Percentiles rank a stretch among this genome's conserved stretches.
These are phyloP conservation scores for Colletotrichum sublineola DNA, from an alignment of 2,329 filamentous ascomycete genomes.

Conservation along the genomic window DNA sequence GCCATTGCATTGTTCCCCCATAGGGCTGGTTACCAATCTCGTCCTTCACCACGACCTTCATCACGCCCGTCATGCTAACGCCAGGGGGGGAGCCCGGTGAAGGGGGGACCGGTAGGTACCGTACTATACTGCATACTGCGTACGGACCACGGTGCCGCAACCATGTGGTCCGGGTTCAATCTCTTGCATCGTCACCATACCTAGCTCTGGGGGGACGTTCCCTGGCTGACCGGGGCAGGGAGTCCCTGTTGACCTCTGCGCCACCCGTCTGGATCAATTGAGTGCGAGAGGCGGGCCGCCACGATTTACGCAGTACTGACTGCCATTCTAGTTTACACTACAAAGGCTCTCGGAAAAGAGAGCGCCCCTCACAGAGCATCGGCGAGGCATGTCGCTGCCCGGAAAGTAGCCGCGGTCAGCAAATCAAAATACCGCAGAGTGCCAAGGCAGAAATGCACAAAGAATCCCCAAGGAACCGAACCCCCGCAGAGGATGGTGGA, in stretches of 20 bases:
- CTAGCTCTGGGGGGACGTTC: constrained; percentile 19
- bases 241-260: constrained; percentile 18
- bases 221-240: constrained; percentile 9
- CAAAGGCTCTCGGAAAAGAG: background rate
- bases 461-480: background rate
- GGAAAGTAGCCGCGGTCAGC: background rate
- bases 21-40: constrained; percentile 23
- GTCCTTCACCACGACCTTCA: constrained; percentile 20
- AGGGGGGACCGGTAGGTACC: too few relatives aligned
- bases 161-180: constrained; percentile 26
- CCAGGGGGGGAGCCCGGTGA: constrained; percentile 19
- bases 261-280: constrained; percentile 33
- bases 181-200: constrained; percentile 35
- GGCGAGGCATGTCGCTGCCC: constrained; percentile 1
- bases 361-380: constrained; percentile 14
- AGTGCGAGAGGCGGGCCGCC: background rate
- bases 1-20: constrained; percentile 25
- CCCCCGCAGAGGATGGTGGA: background rate
- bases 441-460: constrained; percentile 13
- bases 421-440: background rate
- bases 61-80: constrained; percentile 34
- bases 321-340: too few relatives aligned
- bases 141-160: background rate
- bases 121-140: too few relatives aligned
- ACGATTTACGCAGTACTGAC: background rate